Evolutionary conservation across 116 monocot genomes (phyloP), one percentile per base, ranked within the genome.

Genomic region (Dioscorea cayenensis): DNA sequence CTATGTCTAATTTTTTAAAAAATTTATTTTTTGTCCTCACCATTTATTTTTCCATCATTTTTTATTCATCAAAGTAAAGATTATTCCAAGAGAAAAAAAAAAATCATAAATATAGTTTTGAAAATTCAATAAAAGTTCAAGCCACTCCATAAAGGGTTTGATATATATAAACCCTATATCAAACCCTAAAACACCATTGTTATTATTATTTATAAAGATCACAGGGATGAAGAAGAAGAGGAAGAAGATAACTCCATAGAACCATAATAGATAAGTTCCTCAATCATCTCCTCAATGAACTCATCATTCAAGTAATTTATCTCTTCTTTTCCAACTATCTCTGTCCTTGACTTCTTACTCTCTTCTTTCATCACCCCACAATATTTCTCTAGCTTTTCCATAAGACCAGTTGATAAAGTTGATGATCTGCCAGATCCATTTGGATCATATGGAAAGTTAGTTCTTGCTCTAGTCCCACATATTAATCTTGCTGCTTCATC

Each of bases 401-500:
- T 62, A 7, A 92, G 84, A 70, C 64, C 77, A 20, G 92, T 70
- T 7, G 96, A 90, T 19, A 95, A 77, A 18, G 64, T 74, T 9
- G 81, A 32, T 32, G 75, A 6, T 1, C 79, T 55, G 20, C 60
- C 37, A 32, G 77, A 49, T 11, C 52, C 67, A 20, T 23, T 51
- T 18, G 79, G 64, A 50, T 77, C 78, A 17, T 59, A 8, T 6
- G 96, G 90, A 77, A 96, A 96, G 80, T 96, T 96, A 60, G 90
- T 88, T 70, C 78, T 81, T 8, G 92, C 96, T 19, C 52, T 64
- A 28, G 82, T 76, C 9, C 92, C 96, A 74, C 96, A 87, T 84
- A 96, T 90, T 28, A 90, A 75, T 63, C 92, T 29, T 3, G 96
- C 92, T 3, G 92, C 96, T 83, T 96, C 96, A 66, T 96, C 96